Conservation (phyloP, 2,329 filamentous ascomycete genomes). For the Apiospora kogelbergensis region DNA sequence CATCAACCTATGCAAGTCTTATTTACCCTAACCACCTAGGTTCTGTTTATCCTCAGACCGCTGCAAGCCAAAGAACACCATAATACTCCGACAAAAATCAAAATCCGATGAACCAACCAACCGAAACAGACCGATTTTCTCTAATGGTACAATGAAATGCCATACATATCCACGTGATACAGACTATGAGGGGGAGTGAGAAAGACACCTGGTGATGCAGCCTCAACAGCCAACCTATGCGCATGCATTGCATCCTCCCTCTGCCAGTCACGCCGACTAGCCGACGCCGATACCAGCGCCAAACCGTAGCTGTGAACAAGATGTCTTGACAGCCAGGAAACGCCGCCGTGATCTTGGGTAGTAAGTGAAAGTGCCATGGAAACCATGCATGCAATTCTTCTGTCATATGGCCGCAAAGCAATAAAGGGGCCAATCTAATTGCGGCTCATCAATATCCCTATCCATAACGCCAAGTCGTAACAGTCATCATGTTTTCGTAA, state of each 20-base stretch:
- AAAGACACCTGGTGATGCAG: background rate
- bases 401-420: background rate
- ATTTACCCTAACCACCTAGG: background rate
- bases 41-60: background rate
- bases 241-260: background rate
- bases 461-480: conserved; percentile 3
- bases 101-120: background rate
- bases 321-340: background rate
- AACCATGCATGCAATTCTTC: background rate
- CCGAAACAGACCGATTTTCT: background rate
- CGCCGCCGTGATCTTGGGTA: background rate
- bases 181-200: background rate
- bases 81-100: conserved; percentile 1
- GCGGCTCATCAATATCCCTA: background rate
- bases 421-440: background rate
- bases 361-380: background rate
- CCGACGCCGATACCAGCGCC: background rate
- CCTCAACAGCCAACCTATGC: background rate
- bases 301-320: background rate
- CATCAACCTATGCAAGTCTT: background rate
- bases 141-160: conserved; percentile 8
- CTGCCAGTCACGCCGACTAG: background rate
- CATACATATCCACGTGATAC: background rate
- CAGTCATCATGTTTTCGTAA: background rate
- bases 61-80: background rate